phyloP scores from a whole-genome alignment of 192 early-diverging fungal species.

The Nowakowskiella sp. region DNA sequence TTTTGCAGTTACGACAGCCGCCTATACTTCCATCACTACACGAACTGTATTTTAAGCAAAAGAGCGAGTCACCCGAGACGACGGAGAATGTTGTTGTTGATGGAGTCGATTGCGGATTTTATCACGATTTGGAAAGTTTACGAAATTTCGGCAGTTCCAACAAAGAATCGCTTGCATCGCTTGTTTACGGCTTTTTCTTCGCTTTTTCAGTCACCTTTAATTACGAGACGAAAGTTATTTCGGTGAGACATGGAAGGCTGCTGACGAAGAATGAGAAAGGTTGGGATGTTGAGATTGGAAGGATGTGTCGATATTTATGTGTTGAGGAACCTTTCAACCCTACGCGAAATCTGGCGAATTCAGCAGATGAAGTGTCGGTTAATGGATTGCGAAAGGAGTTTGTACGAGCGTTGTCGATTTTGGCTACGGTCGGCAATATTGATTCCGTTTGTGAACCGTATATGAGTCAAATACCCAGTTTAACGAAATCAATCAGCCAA shows the following conservation, averaged over 20 bases:
- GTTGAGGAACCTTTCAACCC: conserved; percentile 92
- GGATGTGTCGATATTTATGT: conserved; percentile 63
- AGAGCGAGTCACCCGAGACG: conserved; percentile 5
- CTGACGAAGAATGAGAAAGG: conserved; percentile 76
- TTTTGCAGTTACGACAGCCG: conserved; percentile 81
- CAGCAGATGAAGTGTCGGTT: conserved; percentile 69
- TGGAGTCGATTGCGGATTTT: conserved; percentile 67
- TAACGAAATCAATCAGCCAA: too few species aligned
- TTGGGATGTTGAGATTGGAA: conserved; percentile 68
- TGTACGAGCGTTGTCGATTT: conserved; percentile 54
- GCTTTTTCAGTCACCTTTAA: conserved; percentile 71
- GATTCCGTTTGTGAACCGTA: conserved; percentile 49
- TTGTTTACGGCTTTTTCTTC: conserved; percentile 82
- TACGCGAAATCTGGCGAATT: conserved; percentile 82
- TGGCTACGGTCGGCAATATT: conserved; percentile 38
- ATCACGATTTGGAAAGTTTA: conserved; percentile 57
- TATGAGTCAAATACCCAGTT: too few species aligned
- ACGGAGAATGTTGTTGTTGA: conserved; percentile 32
- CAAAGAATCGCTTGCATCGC: conserved; percentile 63
- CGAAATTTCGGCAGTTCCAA: conserved; percentile 62
- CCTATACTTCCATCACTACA: conserved; percentile 86
- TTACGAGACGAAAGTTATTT: conserved; percentile 72
- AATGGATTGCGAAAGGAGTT: conserved; percentile 77
- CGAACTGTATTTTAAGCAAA: conserved; percentile 32
- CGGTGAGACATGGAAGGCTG: conserved; percentile 68